Conservation (phyloP, 306 rosid species). For the Lupinus albus region DNA sequence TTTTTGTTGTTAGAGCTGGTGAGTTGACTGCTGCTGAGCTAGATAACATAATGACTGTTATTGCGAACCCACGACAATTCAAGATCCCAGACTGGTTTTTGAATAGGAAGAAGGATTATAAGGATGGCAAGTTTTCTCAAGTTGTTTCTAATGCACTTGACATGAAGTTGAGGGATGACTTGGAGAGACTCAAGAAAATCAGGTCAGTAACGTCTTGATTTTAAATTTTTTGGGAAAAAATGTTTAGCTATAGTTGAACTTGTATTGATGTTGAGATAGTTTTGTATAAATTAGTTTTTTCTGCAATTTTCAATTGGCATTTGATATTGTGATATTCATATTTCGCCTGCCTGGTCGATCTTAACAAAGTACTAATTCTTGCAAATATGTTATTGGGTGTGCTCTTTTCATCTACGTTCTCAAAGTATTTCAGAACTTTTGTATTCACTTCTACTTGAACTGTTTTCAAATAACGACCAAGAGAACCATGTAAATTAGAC, state of each 20-base stretch:
- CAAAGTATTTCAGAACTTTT: background rate
- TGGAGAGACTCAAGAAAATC: conserved; percentile 57
- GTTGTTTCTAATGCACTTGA: conserved; percentile 52
- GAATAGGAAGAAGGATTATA: conserved; percentile 57
- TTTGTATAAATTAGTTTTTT: background rate
- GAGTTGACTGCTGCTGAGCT: conserved; percentile 53
- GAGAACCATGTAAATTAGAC: background rate
- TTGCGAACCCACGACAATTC: conserved; percentile 54
- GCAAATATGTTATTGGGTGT: background rate
- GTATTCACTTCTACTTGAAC: background rate
- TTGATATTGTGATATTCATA: background rate
- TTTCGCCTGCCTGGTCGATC: background rate
- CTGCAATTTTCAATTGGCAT: background rate
- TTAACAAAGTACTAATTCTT: background rate
- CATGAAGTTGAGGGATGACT: conserved; percentile 58
- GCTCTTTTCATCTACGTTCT: background rate
- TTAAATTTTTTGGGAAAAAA: background rate
- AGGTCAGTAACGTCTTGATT: conserved; percentile 31
- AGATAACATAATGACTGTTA: conserved; percentile 51
- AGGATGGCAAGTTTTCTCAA: conserved; percentile 55
- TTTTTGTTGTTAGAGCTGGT: conserved; percentile 40
- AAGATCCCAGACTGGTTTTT: conserved; percentile 56
- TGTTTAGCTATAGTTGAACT: background rate
- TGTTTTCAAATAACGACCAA: background rate
- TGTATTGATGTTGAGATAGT: background rate